Percentiles rank a stretch among this genome's conserved stretches.
Evolutionary conservation across 1,284 basidiomycete species (phyloP).

Genomic region (Cryptococcus floricola): DNA sequence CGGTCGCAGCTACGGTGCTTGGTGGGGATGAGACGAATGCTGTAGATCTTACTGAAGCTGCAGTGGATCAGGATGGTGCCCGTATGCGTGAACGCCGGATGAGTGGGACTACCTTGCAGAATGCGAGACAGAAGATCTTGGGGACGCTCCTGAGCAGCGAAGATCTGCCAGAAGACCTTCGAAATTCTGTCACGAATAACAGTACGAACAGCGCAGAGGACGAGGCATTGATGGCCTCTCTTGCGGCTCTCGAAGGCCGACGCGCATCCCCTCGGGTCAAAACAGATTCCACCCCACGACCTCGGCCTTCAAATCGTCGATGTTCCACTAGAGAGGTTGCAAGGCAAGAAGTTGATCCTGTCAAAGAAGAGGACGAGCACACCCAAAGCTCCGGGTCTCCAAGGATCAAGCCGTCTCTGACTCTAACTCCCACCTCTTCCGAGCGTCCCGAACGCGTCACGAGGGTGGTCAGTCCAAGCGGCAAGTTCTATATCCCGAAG

Average conservation of each 20-base stretch:
- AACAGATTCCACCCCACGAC: slow-evolving; percentile 7
- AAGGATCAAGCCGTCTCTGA: not conserved
- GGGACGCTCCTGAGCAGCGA: slow-evolving; percentile 28
- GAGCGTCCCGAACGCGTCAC: not conserved
- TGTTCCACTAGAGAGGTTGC: slow-evolving; percentile 9
- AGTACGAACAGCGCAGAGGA: slow-evolving; percentile 12
- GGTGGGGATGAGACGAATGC: slow-evolving; percentile 24
- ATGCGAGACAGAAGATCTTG: slow-evolving; percentile 39
- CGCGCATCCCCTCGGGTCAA: not conserved
- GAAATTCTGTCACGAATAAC: not conserved
- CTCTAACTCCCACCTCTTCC: not conserved
- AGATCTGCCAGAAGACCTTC: slow-evolving; percentile 5
- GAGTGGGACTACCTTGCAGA: slow-evolving; percentile 40
- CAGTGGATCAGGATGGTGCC: slow-evolving; percentile 2
- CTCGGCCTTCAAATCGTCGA: slow-evolving; percentile 5
- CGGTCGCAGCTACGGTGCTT: slow-evolving; percentile 21
- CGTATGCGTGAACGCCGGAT: slow-evolving; percentile 23
- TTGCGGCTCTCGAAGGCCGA: slow-evolving; percentile 37
- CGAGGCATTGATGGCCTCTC: slow-evolving; percentile 31
- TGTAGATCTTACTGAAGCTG: slow-evolving; percentile 20
- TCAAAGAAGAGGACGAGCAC: slow-evolving; percentile 28
- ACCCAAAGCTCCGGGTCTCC: not conserved
- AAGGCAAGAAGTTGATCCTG: slow-evolving; percentile 16
- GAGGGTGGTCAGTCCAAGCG: slow-evolving; percentile 22
- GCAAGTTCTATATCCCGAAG: slow-evolving; percentile 37